A percentile compares a stretch with the other conserved stretches of the same genome.
These are phyloP conservation scores for Panaeolus cyanescens DNA, from an alignment of 768 basidiomycete species.

Conservation along the genomic window DNA sequence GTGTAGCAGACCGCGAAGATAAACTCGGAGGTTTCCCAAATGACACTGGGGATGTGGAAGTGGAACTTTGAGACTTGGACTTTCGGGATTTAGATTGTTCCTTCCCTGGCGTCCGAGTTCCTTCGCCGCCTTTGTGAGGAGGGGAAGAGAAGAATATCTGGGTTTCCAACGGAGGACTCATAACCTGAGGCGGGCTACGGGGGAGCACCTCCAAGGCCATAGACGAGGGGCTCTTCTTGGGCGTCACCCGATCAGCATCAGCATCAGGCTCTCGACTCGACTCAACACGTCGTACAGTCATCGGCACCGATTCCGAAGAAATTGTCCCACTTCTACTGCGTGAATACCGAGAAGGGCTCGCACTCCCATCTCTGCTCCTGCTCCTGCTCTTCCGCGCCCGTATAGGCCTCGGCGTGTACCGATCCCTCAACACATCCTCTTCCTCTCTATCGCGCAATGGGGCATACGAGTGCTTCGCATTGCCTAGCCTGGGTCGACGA, in stretches of 20 bases:
- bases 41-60: neutral
- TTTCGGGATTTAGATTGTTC: neutral
- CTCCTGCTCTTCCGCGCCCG: constrained; percentile 13
- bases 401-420: constrained; percentile 38
- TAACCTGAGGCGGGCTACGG: constrained; percentile 56
- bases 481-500: neutral
- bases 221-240: neutral
- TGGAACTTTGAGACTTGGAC: neutral
- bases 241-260: neutral
- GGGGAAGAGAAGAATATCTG: constrained; percentile 47
- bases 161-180: constrained; percentile 56
- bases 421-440: constrained; percentile 25
- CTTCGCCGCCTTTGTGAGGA: neutral
- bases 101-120: neutral
- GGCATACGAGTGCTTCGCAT: neutral
- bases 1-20: neutral
- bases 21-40: neutral
- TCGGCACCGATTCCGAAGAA: constrained; percentile 22
- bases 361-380: constrained; percentile 17
- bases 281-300: constrained; percentile 31
- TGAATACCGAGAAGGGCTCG: neutral
- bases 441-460: neutral
- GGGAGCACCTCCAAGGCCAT: constrained; percentile 38
- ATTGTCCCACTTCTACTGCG: neutral
- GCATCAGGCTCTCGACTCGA: neutral